Evolutionary conservation across 208 protist species (phyloP), one percentile per base, ranked within the genome.

Genomic region (Perkinsela sp.): DNA sequence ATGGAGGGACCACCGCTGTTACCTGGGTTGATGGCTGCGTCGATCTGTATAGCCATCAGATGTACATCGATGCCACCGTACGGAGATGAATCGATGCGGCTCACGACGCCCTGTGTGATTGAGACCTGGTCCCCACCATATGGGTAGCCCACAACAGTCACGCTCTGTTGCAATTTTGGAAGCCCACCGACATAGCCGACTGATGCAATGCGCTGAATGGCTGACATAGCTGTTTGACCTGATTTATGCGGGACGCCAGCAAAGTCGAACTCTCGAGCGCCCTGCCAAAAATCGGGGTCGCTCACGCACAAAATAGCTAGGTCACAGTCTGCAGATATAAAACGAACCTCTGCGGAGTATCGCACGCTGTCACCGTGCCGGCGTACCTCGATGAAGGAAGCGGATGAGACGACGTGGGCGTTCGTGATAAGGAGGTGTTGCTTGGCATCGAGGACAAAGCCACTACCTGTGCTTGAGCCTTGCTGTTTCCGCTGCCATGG

Each of bases 121-220:
- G 67, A 83, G 31, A 83, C 81, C n/a, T 87, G 76, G 0, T 82
- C 78, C 0, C 80, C 80, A 31, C 80, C 80, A 2, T 71, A 75
- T 16, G 79, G 79, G 31, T 84, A 83, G 6, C 79, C 79, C 32
- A 83, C 74, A 0, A 86, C 79, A 2, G 72, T 76, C 22, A 83
- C 71, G 0, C 31, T 68, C 28, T 86, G 77, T 69, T 86, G 79
- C 16, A 83, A 29, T 29, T 81, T 68, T 29, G 79, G 79, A 32
- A 83, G 29, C 22, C 78, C 80, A 15, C 73, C 76, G 28, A 78
- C 80, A 30, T 31, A 69, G 67, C 2, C 28, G 16, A 70, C 31
- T 1, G 67, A 28, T 22, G 6, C 66, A 57, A 72, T 29, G 1
- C 29, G 28, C 29, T 48, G 30, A 1, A 72, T 22, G 29, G 48